Percentiles rank a stretch among this genome's conserved stretches.
Conservation (phyloP, 2,329 filamentous ascomycete species). For the Fusarium sp. region DNA sequence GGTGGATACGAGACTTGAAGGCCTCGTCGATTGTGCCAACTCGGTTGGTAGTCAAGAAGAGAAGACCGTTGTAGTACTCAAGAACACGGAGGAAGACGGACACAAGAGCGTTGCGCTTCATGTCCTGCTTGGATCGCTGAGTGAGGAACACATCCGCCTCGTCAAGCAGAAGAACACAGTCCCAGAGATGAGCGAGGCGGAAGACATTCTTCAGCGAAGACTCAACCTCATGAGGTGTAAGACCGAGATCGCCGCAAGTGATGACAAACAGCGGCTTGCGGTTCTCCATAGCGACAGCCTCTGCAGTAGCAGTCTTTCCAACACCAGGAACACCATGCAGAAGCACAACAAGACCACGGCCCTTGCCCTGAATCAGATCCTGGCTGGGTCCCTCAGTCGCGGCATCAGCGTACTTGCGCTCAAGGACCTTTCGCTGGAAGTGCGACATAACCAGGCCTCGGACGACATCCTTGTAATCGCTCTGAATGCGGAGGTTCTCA, state of each 20-base stretch:
- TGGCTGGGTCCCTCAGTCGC: constrained; percentile 43
- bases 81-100: constrained; percentile 57
- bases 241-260: constrained; percentile 58
- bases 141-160: constrained; percentile 50
- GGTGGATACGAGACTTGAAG: constrained; percentile 58
- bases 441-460: constrained; percentile 52
- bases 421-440: constrained; percentile 51
- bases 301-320: constrained; percentile 59
- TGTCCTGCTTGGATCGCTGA: constrained; percentile 42
- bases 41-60: constrained; percentile 62
- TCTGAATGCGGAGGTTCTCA: constrained; percentile 51
- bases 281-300: constrained; percentile 53
- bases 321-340: constrained; percentile 59
- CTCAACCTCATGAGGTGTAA: constrained; percentile 54
- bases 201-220: constrained; percentile 53
- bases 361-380: constrained; percentile 58
- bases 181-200: constrained; percentile 52
- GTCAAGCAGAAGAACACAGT: constrained; percentile 50
- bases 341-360: constrained; percentile 54
- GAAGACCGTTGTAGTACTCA: constrained; percentile 58
- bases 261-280: constrained; percentile 58
- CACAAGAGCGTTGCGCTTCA: constrained; percentile 50
- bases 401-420: constrained; percentile 45
- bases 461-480: constrained; percentile 54
- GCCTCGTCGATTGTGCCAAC: constrained; percentile 59